Evolutionary conservation across 2,329 filamentous ascomycete species (phyloP), one percentile per base, ranked within the genome.

Genomic region (Fusarium albosuccineum): DNA sequence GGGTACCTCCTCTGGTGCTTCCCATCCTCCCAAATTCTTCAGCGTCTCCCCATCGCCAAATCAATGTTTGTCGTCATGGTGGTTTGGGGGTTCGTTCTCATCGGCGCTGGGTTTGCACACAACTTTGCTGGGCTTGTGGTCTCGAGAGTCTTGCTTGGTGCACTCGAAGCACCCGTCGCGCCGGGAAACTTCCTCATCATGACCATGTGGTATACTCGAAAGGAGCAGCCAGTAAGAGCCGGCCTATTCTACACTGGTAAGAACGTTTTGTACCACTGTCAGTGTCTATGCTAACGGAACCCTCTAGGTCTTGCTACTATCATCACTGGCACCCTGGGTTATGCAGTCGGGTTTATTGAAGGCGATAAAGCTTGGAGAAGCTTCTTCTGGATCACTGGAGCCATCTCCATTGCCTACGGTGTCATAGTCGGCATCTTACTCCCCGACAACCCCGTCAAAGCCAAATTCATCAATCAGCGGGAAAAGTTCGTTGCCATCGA

Each of bases 361-460:
- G n/a, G 14, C 14, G 37, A 40, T 2, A 16, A 16, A 16, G 13
- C 37, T 9, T 40, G n/a, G 37, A 14, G 37, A 5, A 40, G 37
- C 37, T 40, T 40, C 37, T 73, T 73, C 44, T 71, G 64, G 64
- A 71, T 74, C 33, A 72, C 67, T 5, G 71, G 71, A 13, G 69
- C 36, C 14, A 70, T 74, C 36, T 70, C 67, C 14, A 64, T 73
- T 26, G 49, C 80, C 5, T 89, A 86, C 81, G 86, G 86, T 3
- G 80, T 86, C 14, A 77, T 87, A 17, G 84, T 88, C 75, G 80
- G 84, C 40, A 74, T 85, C 11, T 79, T 86, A 46, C 79, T 87
- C 10, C 85, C 86, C 0, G 85, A 87, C 66, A 82, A 79, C 9
- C 85, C 84, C 0, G 80, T 86, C 39, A 82, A 79, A 5, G 83